phyloP scores from a whole-genome alignment of 768 basidiomycete species.

The Boletus tomentosulus region DNA sequence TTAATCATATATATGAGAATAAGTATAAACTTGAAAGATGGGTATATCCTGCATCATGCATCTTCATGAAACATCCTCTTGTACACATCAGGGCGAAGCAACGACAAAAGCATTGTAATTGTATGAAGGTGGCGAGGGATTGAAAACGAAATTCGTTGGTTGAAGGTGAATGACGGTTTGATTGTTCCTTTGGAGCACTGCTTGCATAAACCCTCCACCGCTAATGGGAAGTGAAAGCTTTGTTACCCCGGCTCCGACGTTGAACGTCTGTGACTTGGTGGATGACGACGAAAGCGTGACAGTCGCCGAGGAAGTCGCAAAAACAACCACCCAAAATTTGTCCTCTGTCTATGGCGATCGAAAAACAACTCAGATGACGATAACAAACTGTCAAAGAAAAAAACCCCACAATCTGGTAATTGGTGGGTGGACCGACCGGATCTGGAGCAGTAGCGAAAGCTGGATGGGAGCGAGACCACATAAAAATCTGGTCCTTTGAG shows the following conservation, averaged over 20 bases:
- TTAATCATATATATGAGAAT: no score
- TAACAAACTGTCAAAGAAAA: neutral
- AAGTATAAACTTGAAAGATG: no score
- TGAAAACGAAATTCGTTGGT: constrained; percentile 51
- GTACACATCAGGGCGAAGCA: constrained; percentile 35
- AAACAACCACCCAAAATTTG: constrained; percentile 63
- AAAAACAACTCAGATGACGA: constrained; percentile 3
- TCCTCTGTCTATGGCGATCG: constrained; percentile 48
- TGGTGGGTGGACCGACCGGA: constrained; percentile 50
- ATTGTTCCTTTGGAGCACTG: constrained; percentile 47
- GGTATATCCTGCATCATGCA: no score
- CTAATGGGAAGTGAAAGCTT: constrained; percentile 58
- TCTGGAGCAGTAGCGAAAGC: constrained; percentile 51
- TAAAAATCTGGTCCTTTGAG: constrained; percentile 55
- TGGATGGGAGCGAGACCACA: constrained; percentile 71
- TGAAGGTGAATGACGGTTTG: constrained; percentile 43
- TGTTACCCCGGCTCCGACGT: constrained; percentile 53
- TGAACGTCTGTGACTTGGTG: constrained; percentile 40
- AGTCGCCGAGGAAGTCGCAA: constrained; percentile 51
- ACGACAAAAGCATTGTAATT: constrained; percentile 69
- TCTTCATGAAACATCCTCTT: no score
- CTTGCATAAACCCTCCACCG: constrained; percentile 48
- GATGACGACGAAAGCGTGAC: constrained; percentile 53
- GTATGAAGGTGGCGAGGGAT: constrained; percentile 50
- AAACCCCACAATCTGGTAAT: constrained; percentile 50